Evolutionary conservation across 1,284 basidiomycete genomes (phyloP), one percentile per base, ranked within the genome.

Genomic region (Inonotus obliquus): DNA sequence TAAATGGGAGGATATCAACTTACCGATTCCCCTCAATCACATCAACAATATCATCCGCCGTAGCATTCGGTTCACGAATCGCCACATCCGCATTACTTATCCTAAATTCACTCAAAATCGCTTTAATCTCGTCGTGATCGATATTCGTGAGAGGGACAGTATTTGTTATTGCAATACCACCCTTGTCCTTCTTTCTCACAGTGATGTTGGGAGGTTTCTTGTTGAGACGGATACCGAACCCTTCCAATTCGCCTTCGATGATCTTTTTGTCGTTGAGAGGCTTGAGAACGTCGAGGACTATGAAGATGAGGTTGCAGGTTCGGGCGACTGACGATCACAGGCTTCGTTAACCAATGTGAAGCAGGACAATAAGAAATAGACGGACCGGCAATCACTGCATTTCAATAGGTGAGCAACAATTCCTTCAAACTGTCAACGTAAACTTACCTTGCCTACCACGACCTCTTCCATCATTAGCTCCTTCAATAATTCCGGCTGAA

Each of bases 231-330:
- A 98, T 98, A 6, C 96, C 96, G 68, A 98, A 98, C 32, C 95
- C 95, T 81, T 99, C 96, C 65, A 99, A 76, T 75, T 99, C 96
- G 49, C 81, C 73, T 74, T 97, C 94, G 65, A 99, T 92, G 69
- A 97, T 79, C 60, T 85, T 89, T 71, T 99, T 94, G 79, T 99
- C 96, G 48, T 89, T 91, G 25, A 99, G 83, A 11, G 97, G 97
- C 77, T 99, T 99, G 45, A 97, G 84, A 13, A 99, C 97, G 71
- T 99, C 97, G 45, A 99, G 84, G 32, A 99, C 92, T 72, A 99
- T 98, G 75, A 98, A 99, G 67, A 99, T 98, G 54, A 99, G 86
- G 74, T 99, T 96, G 75, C 97, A 99, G 52, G 97, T 98, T 65
- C 96, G 86, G 21, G 96, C 95, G 66, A 98, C 96, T 91, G 75